Base-by-base conservation (phyloP, 192 early-diverging fungal species). In the Gorgonomyces haynaldii region DNA sequence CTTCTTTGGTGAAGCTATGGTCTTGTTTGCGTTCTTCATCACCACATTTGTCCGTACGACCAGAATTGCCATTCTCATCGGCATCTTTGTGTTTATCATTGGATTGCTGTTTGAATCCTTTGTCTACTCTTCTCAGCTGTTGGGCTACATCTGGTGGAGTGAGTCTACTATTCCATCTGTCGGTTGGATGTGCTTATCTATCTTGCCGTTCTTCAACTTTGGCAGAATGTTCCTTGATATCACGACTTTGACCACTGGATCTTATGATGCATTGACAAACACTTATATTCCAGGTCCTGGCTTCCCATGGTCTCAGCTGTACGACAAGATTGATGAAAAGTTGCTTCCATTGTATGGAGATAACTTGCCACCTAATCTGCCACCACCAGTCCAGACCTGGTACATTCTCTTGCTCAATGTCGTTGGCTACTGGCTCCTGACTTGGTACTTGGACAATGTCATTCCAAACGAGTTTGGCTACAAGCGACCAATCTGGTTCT, bases 11-110 rank as follows among this genome's bases (percentile, higher is more conserved):
- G 54, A 82, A 26, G 63, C 69, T 26, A 85, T 86, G 84, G 56
- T 83, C 22, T 69, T 72, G 37, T 58, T 86, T 25, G 84, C 75
- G 6, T 73, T 69, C 51, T 57, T 81, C 40, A 66, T 85, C 52
- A 85, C 83, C 4, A 78, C 74, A 21, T 67, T 85, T 47, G 76
- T 81, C 31, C 65, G 76, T 37, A 49, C 56, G 20, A 56, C 78
- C 43, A 54, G 76, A 13, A 71, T 73, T 1, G 84, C 75, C 8
- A 60, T 86, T 25, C 52, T 86, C 41, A 60, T 81, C 38, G 83
- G 83, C 39, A 86, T 86, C 46, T 86, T 85, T 45, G 25, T 84
- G 24, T 86, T 86, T 50, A 78, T 86, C 25, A 81, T 85, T 54
- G 84, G 84, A 1, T 62, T 86, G 17, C 49, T 86, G 15, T 86